Evolutionary conservation across 1,284 basidiomycete genomes (phyloP).

Genomic region (Coniferiporia sulphurascens): DNA sequence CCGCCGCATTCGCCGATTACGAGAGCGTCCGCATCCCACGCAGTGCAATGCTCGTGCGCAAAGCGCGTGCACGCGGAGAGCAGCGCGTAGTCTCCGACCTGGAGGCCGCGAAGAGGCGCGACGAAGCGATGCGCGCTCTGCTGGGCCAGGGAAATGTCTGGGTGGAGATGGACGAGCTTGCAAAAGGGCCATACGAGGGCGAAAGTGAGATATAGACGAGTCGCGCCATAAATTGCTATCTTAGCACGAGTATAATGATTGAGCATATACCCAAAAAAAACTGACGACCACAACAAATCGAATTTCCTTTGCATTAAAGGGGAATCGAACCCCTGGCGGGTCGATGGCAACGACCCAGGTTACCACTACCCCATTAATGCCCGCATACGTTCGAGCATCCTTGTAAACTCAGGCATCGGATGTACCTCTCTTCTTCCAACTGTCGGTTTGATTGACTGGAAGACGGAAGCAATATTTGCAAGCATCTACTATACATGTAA

Average conservation of each 20-base stretch:
- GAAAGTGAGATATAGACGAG: conserved; percentile 9
- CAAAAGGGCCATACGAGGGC: conserved; percentile 9
- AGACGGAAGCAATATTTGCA: no score
- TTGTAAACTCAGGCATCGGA: no score
- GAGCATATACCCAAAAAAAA: neutral
- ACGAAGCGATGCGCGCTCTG: conserved; percentile 25
- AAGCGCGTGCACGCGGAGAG: conserved; percentile 36
- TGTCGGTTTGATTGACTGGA: no score
- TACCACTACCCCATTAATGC: conserved; percentile 19
- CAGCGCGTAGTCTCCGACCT: conserved; percentile 29
- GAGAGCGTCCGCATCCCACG: conserved; percentile 32
- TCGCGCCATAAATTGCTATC: neutral
- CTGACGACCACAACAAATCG: no score
- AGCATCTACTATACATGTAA: no score
- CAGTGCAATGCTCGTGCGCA: conserved; percentile 32
- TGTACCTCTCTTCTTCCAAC: no score
- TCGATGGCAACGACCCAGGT: conserved; percentile 26
- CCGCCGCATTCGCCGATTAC: conserved; percentile 29
- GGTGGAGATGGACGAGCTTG: neutral
- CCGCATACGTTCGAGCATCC: no score
- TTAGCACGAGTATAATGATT: no score
- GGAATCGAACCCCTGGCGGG: conserved; percentile 78
- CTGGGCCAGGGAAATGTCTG: conserved; percentile 20
- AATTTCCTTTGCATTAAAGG: conserved; percentile 54
- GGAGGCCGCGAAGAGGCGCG: conserved; percentile 31